Conservation (phyloP, 2,329 filamentous ascomycete species). For the Pestalotiopsis sp. region DNA sequence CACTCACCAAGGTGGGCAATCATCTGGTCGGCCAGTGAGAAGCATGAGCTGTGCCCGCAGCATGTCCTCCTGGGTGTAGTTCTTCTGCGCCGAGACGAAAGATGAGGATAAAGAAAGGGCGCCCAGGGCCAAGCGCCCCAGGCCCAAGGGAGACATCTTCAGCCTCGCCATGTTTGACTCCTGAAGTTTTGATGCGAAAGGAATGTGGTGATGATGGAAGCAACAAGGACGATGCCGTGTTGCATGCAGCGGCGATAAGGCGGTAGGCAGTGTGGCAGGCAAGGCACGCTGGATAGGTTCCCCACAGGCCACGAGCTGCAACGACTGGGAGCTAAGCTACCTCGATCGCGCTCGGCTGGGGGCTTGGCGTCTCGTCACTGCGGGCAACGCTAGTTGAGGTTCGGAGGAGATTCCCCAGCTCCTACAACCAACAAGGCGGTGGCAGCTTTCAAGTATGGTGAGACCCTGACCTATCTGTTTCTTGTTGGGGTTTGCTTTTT, state of each 20-base stretch:
- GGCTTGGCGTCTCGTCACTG: constrained; percentile 10
- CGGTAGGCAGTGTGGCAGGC: background rate
- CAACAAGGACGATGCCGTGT: background rate
- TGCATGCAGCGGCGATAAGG: constrained; percentile 9
- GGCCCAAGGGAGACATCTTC: constrained; percentile 27
- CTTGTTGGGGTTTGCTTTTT: background rate
- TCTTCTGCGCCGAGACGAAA: constrained; percentile 42
- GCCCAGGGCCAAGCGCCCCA: constrained; percentile 25
- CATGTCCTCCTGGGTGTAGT: constrained; percentile 64
- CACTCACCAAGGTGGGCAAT: constrained; percentile 76
- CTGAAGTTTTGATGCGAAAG: background rate
- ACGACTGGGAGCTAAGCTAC: background rate
- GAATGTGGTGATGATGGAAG: background rate
- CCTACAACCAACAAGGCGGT: background rate
- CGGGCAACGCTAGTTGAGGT: constrained; percentile 6
- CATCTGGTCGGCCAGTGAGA: constrained; percentile 72
- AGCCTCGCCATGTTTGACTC: constrained; percentile 7
- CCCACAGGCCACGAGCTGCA: constrained; percentile 13
- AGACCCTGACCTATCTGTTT: background rate
- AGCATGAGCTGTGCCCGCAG: constrained; percentile 69
- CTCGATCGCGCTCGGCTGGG: background rate
- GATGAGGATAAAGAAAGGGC: constrained; percentile 26
- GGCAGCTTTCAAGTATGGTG: background rate
- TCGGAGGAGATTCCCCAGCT: background rate
- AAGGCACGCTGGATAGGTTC: background rate